Percentiles rank a stretch among this genome's conserved stretches.
phyloP scores from a whole-genome alignment of 805 yeast genomes.

The Wickerhamomyces queroliae region DNA sequence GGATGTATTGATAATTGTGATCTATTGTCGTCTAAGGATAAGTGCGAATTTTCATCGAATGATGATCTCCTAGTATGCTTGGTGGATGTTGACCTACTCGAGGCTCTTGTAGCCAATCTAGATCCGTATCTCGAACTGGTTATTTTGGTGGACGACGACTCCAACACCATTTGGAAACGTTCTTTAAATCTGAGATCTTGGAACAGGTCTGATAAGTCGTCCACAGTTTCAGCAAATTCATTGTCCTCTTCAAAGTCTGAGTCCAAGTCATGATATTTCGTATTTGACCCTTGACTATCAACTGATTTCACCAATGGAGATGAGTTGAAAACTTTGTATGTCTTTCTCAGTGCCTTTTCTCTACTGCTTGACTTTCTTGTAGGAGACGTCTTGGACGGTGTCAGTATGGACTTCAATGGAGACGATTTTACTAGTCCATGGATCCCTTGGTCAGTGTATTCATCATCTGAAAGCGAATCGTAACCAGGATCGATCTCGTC shows the following conservation, averaged over 20 bases:
- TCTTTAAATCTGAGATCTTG: conserved; percentile 15
- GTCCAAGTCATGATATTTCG: background rate
- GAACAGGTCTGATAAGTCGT: conserved; percentile 11
- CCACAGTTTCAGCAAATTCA: background rate
- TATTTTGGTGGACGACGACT: too few species aligned
- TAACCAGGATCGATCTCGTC: conserved; percentile 4
- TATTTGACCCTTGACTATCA: background rate
- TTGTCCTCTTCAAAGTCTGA: background rate
- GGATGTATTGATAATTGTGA: background rate
- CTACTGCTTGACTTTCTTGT: background rate
- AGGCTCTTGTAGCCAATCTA: background rate
- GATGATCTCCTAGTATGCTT: conserved; percentile 10
- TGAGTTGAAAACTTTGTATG: conserved; percentile 4
- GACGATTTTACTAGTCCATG: conserved; percentile 9
- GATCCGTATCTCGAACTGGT: background rate
- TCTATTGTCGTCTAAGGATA: background rate
- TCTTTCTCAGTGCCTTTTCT: background rate
- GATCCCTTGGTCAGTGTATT: conserved; percentile 1
- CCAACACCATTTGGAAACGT: conserved; percentile 7
- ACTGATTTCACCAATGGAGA: conserved; percentile 8
- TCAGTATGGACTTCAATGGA: conserved; percentile 13
- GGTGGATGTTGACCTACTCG: conserved; percentile 4
- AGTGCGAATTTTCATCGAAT: background rate
- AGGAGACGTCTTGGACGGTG: conserved; percentile 13
- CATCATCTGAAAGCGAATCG: conserved; percentile 7